Evolutionary conservation across 164 flowering plant species (phyloP).

Genomic region (Vitis amurensis): DNA sequence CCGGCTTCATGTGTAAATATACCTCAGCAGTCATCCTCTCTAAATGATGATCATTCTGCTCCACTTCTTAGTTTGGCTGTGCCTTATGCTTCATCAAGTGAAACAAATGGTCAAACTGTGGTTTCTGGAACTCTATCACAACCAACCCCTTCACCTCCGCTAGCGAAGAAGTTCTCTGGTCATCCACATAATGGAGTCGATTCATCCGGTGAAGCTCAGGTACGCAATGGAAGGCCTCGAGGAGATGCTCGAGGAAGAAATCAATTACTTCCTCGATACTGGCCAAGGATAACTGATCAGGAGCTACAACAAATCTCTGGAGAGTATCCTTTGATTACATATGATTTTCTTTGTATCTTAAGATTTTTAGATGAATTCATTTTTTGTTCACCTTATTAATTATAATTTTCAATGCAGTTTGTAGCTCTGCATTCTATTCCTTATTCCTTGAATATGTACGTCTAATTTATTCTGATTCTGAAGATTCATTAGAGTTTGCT

Average conservation of each 20-base stretch:
- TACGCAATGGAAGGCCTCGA: conserved; percentile 55
- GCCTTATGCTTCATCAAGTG: conserved; percentile 39
- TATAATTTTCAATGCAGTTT: neutral
- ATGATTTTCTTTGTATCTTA: neutral
- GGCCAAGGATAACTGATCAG: conserved; percentile 76
- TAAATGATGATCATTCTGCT: conserved; percentile 48
- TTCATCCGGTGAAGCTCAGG: conserved; percentile 48
- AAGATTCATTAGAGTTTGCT: neutral
- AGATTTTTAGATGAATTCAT: neutral
- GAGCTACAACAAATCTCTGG: conserved; percentile 80
- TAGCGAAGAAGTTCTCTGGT: conserved; percentile 36
- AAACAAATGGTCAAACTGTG: conserved; percentile 34
- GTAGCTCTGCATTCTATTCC: neutral
- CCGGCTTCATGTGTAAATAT: conserved; percentile 31
- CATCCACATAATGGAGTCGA: conserved; percentile 41
- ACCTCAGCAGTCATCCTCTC: conserved; percentile 28
- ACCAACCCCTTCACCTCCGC: conserved; percentile 34
- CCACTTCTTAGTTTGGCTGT: conserved; percentile 35
- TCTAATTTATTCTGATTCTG: neutral
- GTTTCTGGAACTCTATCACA: conserved; percentile 37
- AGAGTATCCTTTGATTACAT: conserved; percentile 66
- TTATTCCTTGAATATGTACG: neutral
- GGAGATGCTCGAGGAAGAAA: conserved; percentile 59
- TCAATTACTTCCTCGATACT: conserved; percentile 76
- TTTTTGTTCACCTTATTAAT: neutral